A percentile compares a stretch with the other conserved stretches of the same genome.
These are phyloP conservation scores for Haberlea rhodopensis DNA, from an alignment of 257 asterid genomes.

Conservation along the genomic window DNA sequence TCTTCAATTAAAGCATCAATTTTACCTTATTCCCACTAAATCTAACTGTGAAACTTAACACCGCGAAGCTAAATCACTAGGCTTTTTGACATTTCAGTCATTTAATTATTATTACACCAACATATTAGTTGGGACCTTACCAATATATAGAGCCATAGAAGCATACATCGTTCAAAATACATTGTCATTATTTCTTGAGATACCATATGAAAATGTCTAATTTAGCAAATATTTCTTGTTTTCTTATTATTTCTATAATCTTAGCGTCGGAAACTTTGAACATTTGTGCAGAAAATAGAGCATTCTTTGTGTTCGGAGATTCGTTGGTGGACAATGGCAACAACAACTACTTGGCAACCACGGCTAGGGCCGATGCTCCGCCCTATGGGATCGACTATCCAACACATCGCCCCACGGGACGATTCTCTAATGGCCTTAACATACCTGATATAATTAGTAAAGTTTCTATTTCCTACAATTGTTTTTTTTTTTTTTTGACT, in stretches of 20 bases:
- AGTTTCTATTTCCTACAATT: background rate
- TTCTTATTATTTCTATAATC: constrained; percentile 13
- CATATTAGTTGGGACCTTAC: constrained; percentile 25
- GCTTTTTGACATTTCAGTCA: constrained; percentile 30
- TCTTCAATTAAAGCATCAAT: constrained; percentile 16
- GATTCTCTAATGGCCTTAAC: constrained; percentile 75
- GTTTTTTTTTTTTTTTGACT: background rate
- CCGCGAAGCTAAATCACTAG: constrained; percentile 23
- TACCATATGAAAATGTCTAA: constrained; percentile 23
- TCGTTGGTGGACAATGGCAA: constrained; percentile 77
- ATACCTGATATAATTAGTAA: constrained; percentile 70
- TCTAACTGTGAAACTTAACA: constrained; percentile 39
- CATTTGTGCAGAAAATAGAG: constrained; percentile 32
- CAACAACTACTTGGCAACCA: constrained; percentile 61
- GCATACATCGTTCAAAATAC: constrained; percentile 2
- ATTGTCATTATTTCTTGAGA: background rate
- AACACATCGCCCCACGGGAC: constrained; percentile 63
- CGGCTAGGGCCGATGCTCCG: constrained; percentile 75
- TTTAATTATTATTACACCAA: constrained; percentile 35
- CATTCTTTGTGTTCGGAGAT: constrained; percentile 75
- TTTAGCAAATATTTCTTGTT: constrained; percentile 2
- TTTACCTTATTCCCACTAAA: constrained; percentile 16
- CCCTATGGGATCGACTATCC: constrained; percentile 79
- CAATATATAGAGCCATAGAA: constrained; percentile 26
- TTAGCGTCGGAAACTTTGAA: constrained; percentile 13